A percentile compares a stretch with the other conserved stretches of the same genome.
These are phyloP conservation scores for Colletotrichum karsti DNA, from an alignment of 2,329 filamentous ascomycete species.

Conservation along the genomic window DNA sequence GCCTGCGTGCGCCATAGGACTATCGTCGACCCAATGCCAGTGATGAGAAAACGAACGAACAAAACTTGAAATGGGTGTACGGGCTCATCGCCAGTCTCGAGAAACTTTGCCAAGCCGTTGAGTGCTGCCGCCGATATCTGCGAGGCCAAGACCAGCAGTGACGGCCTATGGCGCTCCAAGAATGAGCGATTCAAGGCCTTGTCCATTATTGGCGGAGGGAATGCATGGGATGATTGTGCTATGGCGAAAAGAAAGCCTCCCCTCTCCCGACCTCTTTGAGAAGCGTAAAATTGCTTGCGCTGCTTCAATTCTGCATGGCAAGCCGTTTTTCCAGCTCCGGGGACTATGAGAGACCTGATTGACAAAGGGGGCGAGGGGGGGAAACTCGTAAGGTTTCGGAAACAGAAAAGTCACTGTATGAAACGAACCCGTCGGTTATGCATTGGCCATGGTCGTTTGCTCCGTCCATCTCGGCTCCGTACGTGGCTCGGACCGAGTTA, in stretches of 20 bases:
- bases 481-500: constrained; percentile 8
- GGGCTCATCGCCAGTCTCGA: constrained; percentile 16
- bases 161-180: constrained; percentile 15
- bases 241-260: background rate
- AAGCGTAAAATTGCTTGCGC: background rate
- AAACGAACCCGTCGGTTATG: constrained; percentile 3
- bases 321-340: constrained; percentile 3
- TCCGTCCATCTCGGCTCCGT: background rate
- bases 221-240: background rate
- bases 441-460: background rate
- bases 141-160: constrained; percentile 5
- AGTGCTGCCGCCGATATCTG: constrained; percentile 18
- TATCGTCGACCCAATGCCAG: background rate
- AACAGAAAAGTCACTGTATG: background rate
- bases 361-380: background rate
- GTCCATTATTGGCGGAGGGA: background rate
- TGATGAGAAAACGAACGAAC: constrained; percentile 24
- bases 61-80: constrained; percentile 18
- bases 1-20: background rate
- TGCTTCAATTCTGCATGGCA: background rate
- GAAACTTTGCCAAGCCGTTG: constrained; percentile 12
- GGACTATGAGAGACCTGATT: background rate
- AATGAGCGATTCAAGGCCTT: constrained; percentile 11
- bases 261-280: background rate
- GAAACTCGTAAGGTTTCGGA: constrained; percentile 12